Conservation (phyloP, 148 eudicot genomes). For the Pharnaceum exiguum region DNA sequence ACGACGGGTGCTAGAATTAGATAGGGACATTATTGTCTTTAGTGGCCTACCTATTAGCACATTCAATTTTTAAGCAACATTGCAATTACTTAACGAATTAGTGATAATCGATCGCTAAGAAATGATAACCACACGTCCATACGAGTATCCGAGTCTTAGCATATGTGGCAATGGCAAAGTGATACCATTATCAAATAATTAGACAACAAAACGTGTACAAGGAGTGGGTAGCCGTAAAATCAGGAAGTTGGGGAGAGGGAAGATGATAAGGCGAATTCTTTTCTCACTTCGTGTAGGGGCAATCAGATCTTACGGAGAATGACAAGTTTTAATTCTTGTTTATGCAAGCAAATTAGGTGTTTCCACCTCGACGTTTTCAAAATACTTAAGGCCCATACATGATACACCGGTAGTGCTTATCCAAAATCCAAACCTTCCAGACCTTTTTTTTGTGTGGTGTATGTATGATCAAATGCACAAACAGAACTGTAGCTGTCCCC, state of each 20-base stretch:
- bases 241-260: background rate
- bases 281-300: conserved; percentile 1
- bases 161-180: background rate
- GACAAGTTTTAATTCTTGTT: background rate
- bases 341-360: background rate
- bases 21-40: no score
- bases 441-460: background rate
- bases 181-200: background rate
- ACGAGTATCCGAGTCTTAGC: no score
- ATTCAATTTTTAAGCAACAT: no score
- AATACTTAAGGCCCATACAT: background rate
- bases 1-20: no score
- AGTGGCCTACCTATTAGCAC: no score
- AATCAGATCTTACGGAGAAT: background rate
- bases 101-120: no score
- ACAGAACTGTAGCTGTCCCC: conserved; percentile 11
- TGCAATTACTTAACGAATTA: no score
- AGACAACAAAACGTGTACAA: background rate
- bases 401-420: conserved; percentile 11
- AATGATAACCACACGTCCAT: no score
- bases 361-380: background rate
- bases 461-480: conserved; percentile 2
- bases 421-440: no score
- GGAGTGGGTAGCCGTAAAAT: conserved; percentile 1
- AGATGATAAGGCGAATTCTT: background rate